These are phyloP conservation scores for Psidium guajava DNA, from an alignment of 345 rosid species.

Conservation along the genomic window DNA sequence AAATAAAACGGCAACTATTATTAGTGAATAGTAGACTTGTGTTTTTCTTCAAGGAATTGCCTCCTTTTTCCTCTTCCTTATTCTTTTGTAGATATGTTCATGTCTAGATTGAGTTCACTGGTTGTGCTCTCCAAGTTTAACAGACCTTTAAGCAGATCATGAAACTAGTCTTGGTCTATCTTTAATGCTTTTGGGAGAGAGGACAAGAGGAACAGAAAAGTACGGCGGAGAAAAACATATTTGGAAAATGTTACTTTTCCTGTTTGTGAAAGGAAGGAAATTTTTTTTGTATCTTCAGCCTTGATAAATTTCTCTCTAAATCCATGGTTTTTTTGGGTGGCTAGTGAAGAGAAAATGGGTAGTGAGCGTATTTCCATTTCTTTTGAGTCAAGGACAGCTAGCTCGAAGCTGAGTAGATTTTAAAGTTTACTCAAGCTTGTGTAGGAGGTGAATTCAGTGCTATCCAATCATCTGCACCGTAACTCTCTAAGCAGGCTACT, in stretches of 20 bases:
- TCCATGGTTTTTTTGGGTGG: background rate
- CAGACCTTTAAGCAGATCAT: background rate
- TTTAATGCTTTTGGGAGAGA: background rate
- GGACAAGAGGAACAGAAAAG: background rate
- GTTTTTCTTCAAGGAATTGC: background rate
- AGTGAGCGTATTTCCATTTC: background rate
- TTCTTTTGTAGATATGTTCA: background rate
- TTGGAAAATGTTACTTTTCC: background rate
- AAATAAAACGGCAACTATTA: background rate
- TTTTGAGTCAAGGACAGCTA: background rate
- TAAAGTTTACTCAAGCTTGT: background rate
- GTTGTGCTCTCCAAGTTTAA: background rate
- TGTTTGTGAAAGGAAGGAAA: background rate
- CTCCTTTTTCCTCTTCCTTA: background rate
- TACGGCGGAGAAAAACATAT: background rate
- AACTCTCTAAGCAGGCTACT: background rate
- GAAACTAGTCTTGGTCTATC: background rate
- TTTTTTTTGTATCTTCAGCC: background rate
- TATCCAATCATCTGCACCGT: background rate
- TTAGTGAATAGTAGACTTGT: background rate
- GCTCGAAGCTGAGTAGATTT: background rate
- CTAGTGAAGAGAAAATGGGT: background rate
- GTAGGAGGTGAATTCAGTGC: background rate
- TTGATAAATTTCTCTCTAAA: background rate
- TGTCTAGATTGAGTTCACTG: background rate